Evolutionary conservation across 2,329 filamentous ascomycete species (phyloP).

Genomic region (Ophiocordyceps camponoti-floridani): DNA sequence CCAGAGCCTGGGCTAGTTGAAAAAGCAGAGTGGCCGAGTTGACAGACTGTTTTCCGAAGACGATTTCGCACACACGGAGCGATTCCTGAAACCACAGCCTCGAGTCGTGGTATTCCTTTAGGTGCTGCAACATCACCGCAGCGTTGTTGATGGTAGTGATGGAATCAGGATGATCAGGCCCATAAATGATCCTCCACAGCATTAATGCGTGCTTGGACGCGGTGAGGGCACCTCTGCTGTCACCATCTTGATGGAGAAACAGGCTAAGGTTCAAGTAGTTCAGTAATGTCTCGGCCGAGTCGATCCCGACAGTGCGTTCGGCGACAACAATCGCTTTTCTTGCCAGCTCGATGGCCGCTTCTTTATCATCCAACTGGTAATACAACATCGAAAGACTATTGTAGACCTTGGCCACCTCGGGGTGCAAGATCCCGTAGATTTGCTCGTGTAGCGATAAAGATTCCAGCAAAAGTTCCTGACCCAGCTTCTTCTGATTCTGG

Average conservation of each 20-base stretch:
- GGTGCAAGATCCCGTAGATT: conserved; percentile 93
- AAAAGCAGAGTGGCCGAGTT: conserved; percentile 91
- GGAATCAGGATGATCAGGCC: conserved; percentile 81
- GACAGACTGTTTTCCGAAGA: conserved; percentile 78
- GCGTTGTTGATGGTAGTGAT: conserved; percentile 99
- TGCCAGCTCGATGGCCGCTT: conserved; percentile 82
- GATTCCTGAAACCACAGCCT: conserved; percentile 94
- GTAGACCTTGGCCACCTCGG: conserved; percentile 89
- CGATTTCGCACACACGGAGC: conserved; percentile 69
- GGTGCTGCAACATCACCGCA: conserved; percentile 91
- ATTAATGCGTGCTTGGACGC: conserved; percentile 88
- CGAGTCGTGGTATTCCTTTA: conserved; percentile 90
- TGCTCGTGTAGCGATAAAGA: conserved; percentile 93
- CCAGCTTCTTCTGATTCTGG: conserved; percentile 87
- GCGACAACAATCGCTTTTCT: conserved; percentile 94
- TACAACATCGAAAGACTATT: conserved; percentile 90
- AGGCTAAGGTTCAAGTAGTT: conserved; percentile 92
- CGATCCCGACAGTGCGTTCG: conserved; percentile 82
- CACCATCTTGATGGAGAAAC: conserved; percentile 82
- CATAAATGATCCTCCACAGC: conserved; percentile 95
- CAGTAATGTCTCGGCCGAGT: conserved; percentile 83
- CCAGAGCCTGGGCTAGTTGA: conserved; percentile 89
- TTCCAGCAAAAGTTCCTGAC: conserved; percentile 89
- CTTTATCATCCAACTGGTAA: conserved; percentile 96
- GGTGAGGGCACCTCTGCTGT: conserved; percentile 70